A percentile compares a stretch with the other conserved stretches of the same genome.
These are phyloP conservation scores for Aspergillus sojae DNA, from an alignment of 2,329 filamentous ascomycete species.

Conservation along the genomic window DNA sequence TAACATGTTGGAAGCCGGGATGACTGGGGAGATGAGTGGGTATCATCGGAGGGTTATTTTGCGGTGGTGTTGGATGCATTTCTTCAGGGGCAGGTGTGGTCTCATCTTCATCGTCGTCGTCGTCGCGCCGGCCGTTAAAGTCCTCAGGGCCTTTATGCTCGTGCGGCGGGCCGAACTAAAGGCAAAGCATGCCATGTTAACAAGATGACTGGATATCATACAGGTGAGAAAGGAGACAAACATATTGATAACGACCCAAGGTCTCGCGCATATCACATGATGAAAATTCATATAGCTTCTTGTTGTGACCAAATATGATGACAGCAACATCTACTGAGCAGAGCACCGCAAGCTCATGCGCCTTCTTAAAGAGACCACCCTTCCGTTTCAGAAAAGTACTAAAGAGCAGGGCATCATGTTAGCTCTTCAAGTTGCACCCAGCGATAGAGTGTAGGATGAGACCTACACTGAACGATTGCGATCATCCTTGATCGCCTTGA, in stretches of 20 bases:
- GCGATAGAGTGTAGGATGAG: not conserved
- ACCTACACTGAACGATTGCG: constrained; percentile 95
- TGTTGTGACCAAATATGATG: constrained; percentile 98
- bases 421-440: not conserved
- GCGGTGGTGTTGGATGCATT: constrained; percentile 51
- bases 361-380: constrained; percentile 98
- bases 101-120: constrained; percentile 79
- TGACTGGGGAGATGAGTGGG: constrained; percentile 71
- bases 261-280: constrained; percentile 92
- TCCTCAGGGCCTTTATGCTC: constrained; percentile 95
- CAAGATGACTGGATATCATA: constrained; percentile 1
- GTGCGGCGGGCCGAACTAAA: constrained; percentile 86
- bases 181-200: constrained; percentile 25
- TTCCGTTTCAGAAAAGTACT: constrained; percentile 99
- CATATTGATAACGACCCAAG: constrained; percentile 85
- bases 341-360: constrained; percentile 94
- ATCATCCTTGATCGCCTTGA: constrained; percentile 99
- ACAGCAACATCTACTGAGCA: constrained; percentile 98
- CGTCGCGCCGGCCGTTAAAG: constrained; percentile 76
- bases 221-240: constrained; percentile 53
- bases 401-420: constrained; percentile 9
- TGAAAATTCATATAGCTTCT: constrained; percentile 98
- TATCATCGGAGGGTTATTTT: constrained; percentile 61
- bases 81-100: constrained; percentile 73
- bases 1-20: constrained; percentile 74